A percentile compares a stretch with the other conserved stretches of the same genome.
phyloP scores from a whole-genome alignment of 2,329 filamentous ascomycete species.

The Clarireedia sp. region DNA sequence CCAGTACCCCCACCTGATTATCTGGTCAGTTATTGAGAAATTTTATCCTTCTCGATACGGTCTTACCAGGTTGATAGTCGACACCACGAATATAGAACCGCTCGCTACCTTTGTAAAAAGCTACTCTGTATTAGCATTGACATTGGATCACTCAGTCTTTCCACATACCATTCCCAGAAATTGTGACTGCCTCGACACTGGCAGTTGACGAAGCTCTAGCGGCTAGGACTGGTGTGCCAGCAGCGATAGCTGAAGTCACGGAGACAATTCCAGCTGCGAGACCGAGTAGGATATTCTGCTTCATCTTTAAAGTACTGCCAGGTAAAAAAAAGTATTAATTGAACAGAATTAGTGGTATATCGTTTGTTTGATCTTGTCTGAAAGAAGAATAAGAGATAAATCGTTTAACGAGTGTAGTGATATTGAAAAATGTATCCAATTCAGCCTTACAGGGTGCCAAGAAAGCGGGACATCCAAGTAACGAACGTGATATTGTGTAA shows the following conservation, averaged over 20 bases:
- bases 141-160: not conserved
- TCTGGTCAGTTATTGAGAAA: not conserved
- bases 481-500: not conserved
- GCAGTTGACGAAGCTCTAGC: slow-evolving; percentile 18
- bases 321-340: not conserved
- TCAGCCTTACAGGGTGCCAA: slow-evolving; percentile 6
- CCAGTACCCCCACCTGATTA: slow-evolving; percentile 32
- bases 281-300: not conserved
- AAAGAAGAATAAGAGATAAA: not conserved
- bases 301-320: slow-evolving; percentile 8
- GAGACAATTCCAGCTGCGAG: slow-evolving; percentile 3
- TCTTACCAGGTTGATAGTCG: slow-evolving; percentile 50
- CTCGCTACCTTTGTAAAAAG: slow-evolving; percentile 27
- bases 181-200: slow-evolving; percentile 17
- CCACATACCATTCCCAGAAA: slow-evolving; percentile 24
- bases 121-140: slow-evolving; percentile 10
- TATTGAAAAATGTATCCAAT: not conserved
- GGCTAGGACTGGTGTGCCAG: slow-evolving; percentile 16
- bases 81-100: slow-evolving; percentile 52
- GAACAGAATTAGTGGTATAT: not conserved
- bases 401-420: not conserved
- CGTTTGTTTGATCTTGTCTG: not conserved
- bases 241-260: slow-evolving; percentile 9
- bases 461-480: slow-evolving; percentile 1
- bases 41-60: not conserved